Percentiles rank a stretch among this genome's conserved stretches.
phyloP scores from a whole-genome alignment of 345 rosid species.

The Ceriops tagal region DNA sequence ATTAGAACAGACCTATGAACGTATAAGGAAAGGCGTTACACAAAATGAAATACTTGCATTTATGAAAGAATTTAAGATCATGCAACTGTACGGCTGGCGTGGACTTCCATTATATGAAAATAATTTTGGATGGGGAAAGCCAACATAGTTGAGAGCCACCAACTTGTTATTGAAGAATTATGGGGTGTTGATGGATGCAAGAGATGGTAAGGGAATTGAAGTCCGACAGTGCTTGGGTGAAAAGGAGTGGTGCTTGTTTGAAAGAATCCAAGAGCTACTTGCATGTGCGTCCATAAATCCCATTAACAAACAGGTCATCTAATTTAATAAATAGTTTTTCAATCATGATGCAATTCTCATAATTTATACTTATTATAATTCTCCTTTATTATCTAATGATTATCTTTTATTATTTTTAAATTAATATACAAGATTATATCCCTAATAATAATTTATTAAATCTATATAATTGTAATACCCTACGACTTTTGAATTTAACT shows the following conservation, averaged over 20 bases:
- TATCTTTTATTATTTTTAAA: too few species aligned
- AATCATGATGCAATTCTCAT: too few species aligned
- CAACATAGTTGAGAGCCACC: background rate
- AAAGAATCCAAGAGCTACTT: background rate
- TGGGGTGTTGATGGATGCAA: constrained; percentile 2
- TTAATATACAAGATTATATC: too few species aligned
- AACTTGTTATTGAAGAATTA: constrained; percentile 10
- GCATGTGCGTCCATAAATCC: constrained; percentile 9
- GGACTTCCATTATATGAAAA: constrained; percentile 5
- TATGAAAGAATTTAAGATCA: background rate
- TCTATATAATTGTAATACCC: too few species aligned
- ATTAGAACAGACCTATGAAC: background rate
- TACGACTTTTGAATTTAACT: too few species aligned
- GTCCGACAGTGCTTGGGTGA: background rate
- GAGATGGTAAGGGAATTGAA: constrained; percentile 4
- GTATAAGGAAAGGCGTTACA: background rate
- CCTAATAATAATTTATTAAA: too few species aligned
- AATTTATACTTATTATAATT: too few species aligned
- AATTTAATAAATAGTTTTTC: too few species aligned
- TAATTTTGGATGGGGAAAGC: constrained; percentile 15
- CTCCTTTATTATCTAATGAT: too few species aligned
- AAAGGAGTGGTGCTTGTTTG: constrained; percentile 2
- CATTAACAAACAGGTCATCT: too few species aligned
- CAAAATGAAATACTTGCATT: background rate
- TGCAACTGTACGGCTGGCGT: constrained; percentile 8